Base-by-base conservation (phyloP, 1,284 basidiomycete species). In the Inonotus obliquus region DNA sequence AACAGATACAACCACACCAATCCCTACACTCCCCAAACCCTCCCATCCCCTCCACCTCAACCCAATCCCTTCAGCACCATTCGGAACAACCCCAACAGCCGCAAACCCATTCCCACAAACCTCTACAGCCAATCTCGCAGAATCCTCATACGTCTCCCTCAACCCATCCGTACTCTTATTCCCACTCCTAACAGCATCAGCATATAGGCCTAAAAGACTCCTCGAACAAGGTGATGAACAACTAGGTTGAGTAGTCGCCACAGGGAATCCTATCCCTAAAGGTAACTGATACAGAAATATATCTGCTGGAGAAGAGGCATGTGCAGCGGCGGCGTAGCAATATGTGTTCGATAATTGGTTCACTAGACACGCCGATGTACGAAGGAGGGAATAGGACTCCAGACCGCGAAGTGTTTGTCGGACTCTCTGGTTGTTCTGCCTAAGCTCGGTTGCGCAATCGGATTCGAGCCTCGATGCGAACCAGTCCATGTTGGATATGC, bases 251-350 rank as follows among this genome's bases (percentile, higher is more conserved):
- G 80, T 76, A 21, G 71, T 70, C 59, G 76, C 73, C 11, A 52
- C 51, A 9, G 84, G 83, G 1, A 89, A 73, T 10, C 67, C 61
- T 17, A 75, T 72, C 10, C 85, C 86, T 9, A 85, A 77, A 1
- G 85, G 83, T 5, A 91, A 75, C 45, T 76, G 71, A 74, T 89
- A 92, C 69, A 84, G 81, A 74, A 84, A 90, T 14, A 84, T 70
- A 69, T 88, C 87, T 9, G 82, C 77, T 0, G 86, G 80, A 63
- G 81, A 81, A 4, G 76, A 35, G 63, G 75, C 76, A 44, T 71
- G 75, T 6, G 81, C 80, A 29, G 89, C 88, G 63, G 83, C 77
- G 60, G 90, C 59, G 73, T 83, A 91, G 74, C 89, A 92, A 73
- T 90, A 92, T 0, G 81, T 73, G 66, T 84, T 78, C 35, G 81